phyloP scores from a whole-genome alignment of 768 basidiomycete species.

The Rhizopogon sp. region DNA sequence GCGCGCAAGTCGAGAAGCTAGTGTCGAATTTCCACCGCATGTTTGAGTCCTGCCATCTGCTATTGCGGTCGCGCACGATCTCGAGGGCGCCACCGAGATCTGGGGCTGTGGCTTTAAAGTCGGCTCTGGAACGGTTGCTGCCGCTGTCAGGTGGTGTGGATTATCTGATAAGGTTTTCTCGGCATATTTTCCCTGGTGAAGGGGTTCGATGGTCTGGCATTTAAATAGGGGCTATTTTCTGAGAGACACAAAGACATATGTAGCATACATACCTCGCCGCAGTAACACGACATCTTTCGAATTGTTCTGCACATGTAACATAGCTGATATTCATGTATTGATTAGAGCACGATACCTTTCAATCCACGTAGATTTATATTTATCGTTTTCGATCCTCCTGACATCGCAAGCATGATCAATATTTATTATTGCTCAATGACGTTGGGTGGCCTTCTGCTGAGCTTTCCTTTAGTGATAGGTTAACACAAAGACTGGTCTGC shows the following conservation, averaged over 20 bases:
- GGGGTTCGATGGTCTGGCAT: not conserved
- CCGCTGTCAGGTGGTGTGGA: not conserved
- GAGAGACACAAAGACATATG: not conserved
- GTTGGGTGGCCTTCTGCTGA: no score
- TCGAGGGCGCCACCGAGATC: not conserved
- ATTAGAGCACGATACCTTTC: no score
- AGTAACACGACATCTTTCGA: not conserved
- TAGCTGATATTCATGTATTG: no score
- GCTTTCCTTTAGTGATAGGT: no score
- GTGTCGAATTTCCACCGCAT: not conserved
- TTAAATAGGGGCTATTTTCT: not conserved
- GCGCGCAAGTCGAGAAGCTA: not conserved
- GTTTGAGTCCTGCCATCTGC: not conserved
- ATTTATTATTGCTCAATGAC: no score
- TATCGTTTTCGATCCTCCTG: no score
- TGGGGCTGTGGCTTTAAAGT: not conserved
- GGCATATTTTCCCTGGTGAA: not conserved
- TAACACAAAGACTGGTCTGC: no score
- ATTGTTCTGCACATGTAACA: no score
- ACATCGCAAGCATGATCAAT: no score
- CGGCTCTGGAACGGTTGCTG: not conserved
- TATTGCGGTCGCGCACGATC: not conserved
- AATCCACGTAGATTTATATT: no score
- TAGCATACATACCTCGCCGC: not conserved
- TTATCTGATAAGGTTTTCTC: not conserved